A percentile compares a stretch with the other conserved stretches of the same genome.
Conservation (phyloP, 2,329 filamentous ascomycete genomes). For the Diaporthe caulivora region DNA sequence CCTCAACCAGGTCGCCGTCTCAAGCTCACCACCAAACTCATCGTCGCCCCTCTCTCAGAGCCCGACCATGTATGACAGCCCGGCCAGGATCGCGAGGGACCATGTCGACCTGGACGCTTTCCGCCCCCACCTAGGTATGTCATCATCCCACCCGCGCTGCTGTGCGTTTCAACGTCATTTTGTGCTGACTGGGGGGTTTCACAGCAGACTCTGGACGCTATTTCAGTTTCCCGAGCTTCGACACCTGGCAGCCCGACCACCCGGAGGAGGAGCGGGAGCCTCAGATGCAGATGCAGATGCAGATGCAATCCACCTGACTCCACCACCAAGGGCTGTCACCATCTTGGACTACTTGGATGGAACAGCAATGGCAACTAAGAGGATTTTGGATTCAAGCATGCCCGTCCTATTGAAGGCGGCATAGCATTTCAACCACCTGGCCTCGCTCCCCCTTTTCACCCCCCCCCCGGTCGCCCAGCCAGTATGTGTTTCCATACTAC, state of each 20-base stretch:
- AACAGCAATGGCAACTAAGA: slow-evolving; percentile 28
- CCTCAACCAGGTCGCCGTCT: slow-evolving; percentile 66
- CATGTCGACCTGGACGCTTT: slow-evolving; percentile 36
- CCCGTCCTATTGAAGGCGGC: slow-evolving; percentile 18
- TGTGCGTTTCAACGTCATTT: slow-evolving; percentile 35
- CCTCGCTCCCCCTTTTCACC: neutral
- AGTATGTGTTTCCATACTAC: neutral
- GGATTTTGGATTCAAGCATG: slow-evolving; percentile 14
- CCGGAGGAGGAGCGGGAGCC: slow-evolving; percentile 56
- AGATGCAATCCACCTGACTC: slow-evolving; percentile 48
- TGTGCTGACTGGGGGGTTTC: slow-evolving; percentile 38
- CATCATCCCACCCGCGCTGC: neutral
- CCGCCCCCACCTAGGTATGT: slow-evolving; percentile 38
- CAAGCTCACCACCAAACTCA: slow-evolving; percentile 53
- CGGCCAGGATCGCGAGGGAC: slow-evolving; percentile 42
- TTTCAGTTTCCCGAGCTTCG: slow-evolving; percentile 81
- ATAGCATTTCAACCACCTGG: slow-evolving; percentile 2
- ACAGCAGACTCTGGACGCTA: slow-evolving; percentile 65
- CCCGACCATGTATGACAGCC: slow-evolving; percentile 50
- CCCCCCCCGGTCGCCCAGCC: neutral
- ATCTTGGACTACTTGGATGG: slow-evolving; percentile 13
- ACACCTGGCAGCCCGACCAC: slow-evolving; percentile 70
- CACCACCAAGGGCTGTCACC: slow-evolving; percentile 17
- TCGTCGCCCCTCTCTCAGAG: slow-evolving; percentile 52
- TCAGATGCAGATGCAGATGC: slow-evolving; percentile 43